Evolutionary conservation across 1,284 basidiomycete genomes (phyloP), one percentile per base, ranked within the genome.

Genomic region (Inonotus obliquus): DNA sequence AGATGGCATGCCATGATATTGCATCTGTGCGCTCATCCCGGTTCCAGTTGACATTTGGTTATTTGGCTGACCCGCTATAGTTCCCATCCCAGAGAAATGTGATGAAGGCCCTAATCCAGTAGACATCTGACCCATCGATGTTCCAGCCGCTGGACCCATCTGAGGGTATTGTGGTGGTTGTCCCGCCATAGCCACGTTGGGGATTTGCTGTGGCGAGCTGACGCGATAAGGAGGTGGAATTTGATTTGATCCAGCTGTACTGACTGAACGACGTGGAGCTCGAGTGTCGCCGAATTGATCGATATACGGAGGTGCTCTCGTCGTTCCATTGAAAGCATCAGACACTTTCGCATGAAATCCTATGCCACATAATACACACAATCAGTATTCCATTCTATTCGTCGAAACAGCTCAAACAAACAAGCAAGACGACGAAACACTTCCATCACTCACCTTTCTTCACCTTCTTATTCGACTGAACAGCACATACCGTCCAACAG

Each of bases 401-500:
- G n/a, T n/a, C n/a, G n/a, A n/a, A n/a, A 51, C 5, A 29, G 10
- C 19, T 0, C 25, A 23, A 27, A 17, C 2, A 51, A 51, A 23
- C n/a, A n/a, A n/a, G n/a, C n/a, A n/a, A n/a, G n/a, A n/a, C n/a
- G n/a, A n/a, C n/a, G n/a, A n/a, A n/a, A n/a, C n/a, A n/a, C n/a
- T n/a, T n/a, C n/a, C n/a, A n/a, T n/a, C n/a, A n/a, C 17, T 29
- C 49, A 61, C 60, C 54, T 41, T 17, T 48, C 6, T 48, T 29
- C 17, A 61, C 55, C 11, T 39, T 25, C 25, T 39, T 37, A 45
- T 41, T 51, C 48, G 61, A 58, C 9, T 37, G 19, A n/a, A 54
- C 32, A 0, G 61, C 61, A 45, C 61, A 62, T 6, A 62, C n/a
- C n/a, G 61, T 58, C 38, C 48, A 54, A 48, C 61, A 62, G 21